phyloP scores from a whole-genome alignment of 2,329 filamentous ascomycete species.

The Onygenales sp. region DNA sequence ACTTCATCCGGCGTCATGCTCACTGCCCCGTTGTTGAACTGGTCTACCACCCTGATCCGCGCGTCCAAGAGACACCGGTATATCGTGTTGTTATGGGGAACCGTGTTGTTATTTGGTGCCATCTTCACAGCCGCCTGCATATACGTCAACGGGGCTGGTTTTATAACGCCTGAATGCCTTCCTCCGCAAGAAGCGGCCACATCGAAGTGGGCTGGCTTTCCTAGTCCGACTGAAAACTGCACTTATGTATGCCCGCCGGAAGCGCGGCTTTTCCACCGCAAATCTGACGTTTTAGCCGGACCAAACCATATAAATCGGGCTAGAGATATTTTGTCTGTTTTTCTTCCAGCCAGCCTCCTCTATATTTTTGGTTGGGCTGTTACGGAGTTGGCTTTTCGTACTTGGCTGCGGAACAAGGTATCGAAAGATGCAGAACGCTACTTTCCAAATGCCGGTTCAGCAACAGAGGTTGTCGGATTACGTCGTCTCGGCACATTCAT shows the following conservation, averaged over 20 bases:
- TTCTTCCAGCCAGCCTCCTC: not conserved
- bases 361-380: not conserved
- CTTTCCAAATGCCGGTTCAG: not conserved
- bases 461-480: not conserved
- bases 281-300: not conserved
- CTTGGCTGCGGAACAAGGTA: not conserved
- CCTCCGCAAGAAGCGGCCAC: not conserved
- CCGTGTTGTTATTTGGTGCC: constrained; percentile 10
- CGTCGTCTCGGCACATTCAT: not conserved
- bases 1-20: constrained; percentile 11
- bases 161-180: constrained; percentile 11
- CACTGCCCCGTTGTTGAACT: constrained; percentile 11
- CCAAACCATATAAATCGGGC: not conserved
- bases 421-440: not conserved
- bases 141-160: constrained; percentile 7
- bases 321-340: constrained; percentile 1
- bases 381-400: not conserved
- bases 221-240: not conserved
- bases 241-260: not conserved
- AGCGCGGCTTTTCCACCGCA: not conserved
- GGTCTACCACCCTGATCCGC: constrained; percentile 12
- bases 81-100: constrained; percentile 14
- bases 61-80: constrained; percentile 8
- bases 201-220: not conserved
- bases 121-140: constrained; percentile 13